Evolutionary conservation across 306 rosid genomes (phyloP).

Genomic region (Arachis stenosperma): DNA sequence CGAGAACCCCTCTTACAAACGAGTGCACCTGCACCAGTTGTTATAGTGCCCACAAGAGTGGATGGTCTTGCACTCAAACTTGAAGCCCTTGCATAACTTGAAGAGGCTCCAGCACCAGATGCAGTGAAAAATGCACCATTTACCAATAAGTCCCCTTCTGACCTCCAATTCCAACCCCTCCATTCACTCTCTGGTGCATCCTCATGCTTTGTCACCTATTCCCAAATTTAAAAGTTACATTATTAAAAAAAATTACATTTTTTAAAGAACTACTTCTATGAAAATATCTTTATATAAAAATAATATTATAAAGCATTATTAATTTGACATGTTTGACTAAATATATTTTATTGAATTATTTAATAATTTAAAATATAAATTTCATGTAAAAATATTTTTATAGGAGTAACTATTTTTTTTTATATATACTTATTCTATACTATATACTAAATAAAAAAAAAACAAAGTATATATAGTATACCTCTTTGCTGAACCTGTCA

Average conservation of each 20-base stretch:
- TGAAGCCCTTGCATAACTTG: conserved; percentile 93
- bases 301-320: no score
- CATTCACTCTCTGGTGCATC: conserved; percentile 90
- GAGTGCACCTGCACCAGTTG: conserved; percentile 72
- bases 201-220: conserved; percentile 92
- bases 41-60: conserved; percentile 75
- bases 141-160: conserved; percentile 74
- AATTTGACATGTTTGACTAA: neutral
- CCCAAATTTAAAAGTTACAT: neutral
- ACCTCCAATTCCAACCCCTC: conserved; percentile 93
- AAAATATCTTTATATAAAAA: no score
- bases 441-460: no score
- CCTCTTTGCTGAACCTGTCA: conserved; percentile 88
- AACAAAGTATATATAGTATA: neutral
- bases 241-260: no score
- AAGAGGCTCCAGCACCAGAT: conserved; percentile 86
- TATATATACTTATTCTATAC: no score
- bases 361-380: neutral
- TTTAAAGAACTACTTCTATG: no score
- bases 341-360: neutral
- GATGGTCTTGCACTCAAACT: conserved; percentile 93
- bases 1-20: conserved; percentile 76
- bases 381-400: no score
- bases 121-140: conserved; percentile 88
- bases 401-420: no score